Conservation (phyloP, 768 basidiomycete species). For the Mycena rebaudengoi region DNA sequence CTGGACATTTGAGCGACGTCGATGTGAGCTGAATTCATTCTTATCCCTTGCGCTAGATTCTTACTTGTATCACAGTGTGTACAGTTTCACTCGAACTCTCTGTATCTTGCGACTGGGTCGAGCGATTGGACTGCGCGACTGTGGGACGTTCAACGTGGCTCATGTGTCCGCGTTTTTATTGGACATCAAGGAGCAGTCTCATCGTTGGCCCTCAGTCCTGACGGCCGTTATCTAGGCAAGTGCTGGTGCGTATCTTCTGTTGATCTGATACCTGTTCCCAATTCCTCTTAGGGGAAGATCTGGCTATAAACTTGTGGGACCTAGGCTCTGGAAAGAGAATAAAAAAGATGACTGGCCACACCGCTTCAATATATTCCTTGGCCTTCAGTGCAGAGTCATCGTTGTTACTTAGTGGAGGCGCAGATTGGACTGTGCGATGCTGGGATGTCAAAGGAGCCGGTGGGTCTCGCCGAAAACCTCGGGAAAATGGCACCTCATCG, state of each 20-base stretch:
- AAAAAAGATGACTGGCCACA: conserved; percentile 97
- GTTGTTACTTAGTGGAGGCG: conserved; percentile 87
- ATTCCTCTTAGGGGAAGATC: conserved; percentile 73
- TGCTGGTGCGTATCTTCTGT: conserved; percentile 60
- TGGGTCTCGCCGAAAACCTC: conserved; percentile 63
- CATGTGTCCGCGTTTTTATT: conserved; percentile 93
- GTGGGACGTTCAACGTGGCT: conserved; percentile 98
- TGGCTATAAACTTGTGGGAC: conserved; percentile 96
- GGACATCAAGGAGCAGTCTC: conserved; percentile 93
- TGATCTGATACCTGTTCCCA: background rate
- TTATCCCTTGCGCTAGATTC: conserved; percentile 1
- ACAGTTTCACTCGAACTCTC: conserved; percentile 95
- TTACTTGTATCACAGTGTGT: conserved; percentile 69
- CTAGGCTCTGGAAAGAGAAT: conserved; percentile 92
- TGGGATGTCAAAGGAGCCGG: conserved; percentile 94
- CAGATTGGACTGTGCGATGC: conserved; percentile 97
- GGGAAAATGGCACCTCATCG: conserved; percentile 60
- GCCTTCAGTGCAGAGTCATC: conserved; percentile 93
- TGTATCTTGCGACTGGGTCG: conserved; percentile 97
- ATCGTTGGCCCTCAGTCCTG: conserved; percentile 88
- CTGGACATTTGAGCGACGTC: conserved; percentile 96
- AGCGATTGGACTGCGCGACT: conserved; percentile 95
- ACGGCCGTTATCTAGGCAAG: conserved; percentile 94
- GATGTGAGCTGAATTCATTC: conserved; percentile 69
- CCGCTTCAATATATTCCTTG: conserved; percentile 87